Conservation (phyloP, 805 yeast species). For the Kodamaea hsintzibuensis region DNA sequence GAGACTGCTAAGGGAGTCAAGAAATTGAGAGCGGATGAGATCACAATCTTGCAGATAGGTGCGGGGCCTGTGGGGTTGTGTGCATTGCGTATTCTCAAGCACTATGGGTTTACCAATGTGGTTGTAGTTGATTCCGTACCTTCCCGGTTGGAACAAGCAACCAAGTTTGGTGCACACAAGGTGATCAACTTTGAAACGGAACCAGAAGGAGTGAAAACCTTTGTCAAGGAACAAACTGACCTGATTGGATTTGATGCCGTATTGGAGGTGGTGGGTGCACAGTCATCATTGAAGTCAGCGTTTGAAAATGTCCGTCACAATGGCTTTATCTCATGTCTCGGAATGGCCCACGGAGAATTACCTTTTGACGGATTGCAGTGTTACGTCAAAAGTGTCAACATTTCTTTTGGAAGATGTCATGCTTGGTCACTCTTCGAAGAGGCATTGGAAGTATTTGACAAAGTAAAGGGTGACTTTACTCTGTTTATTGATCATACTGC, state of each 20-base stretch:
- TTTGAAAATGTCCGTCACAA: constrained; percentile 57
- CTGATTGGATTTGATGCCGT: constrained; percentile 61
- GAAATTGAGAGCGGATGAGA: constrained; percentile 18
- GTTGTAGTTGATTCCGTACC: constrained; percentile 53
- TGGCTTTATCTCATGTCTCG: constrained; percentile 58
- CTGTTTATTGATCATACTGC: constrained; percentile 52
- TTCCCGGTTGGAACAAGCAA: constrained; percentile 46
- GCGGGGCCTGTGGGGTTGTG: constrained; percentile 64
- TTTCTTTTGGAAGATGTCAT: constrained; percentile 67
- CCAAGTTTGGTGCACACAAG: constrained; percentile 50
- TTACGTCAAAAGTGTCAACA: constrained; percentile 54
- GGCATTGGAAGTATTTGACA: constrained; percentile 48
- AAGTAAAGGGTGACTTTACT: constrained; percentile 45
- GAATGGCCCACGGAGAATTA: constrained; percentile 58
- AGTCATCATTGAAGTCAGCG: constrained; percentile 50
- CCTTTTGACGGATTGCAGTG: constrained; percentile 61
- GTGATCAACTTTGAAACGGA: constrained; percentile 45
- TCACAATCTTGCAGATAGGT: constrained; percentile 53
- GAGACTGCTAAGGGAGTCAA: constrained; percentile 24
- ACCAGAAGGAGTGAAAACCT: constrained; percentile 15
- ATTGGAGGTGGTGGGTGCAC: constrained; percentile 60
- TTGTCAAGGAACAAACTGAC: constrained; percentile 37
- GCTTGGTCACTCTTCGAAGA: constrained; percentile 57
- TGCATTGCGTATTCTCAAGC: constrained; percentile 46
- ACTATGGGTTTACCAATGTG: constrained; percentile 44